Base-by-base conservation (phyloP, 2,329 filamentous ascomycete genomes). In the Cladosporium sp. region DNA sequence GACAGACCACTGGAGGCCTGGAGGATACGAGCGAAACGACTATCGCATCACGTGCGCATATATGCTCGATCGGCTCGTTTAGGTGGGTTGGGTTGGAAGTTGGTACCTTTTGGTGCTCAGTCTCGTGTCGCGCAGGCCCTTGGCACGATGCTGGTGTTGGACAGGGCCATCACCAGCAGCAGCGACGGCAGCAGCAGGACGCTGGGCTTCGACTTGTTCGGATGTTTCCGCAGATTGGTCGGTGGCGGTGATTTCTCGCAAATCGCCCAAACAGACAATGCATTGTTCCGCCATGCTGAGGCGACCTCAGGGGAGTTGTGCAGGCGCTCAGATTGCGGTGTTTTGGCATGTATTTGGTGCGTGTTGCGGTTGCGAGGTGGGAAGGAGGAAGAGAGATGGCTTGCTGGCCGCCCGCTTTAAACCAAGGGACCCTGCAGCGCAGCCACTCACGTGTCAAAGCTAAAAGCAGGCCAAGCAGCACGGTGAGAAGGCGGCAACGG, bases 191-290 rank as follows among this genome's bases (percentile, higher is more conserved):
- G 4, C 22, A 27, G 22, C 22, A 27, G 22, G 4, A 5, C 22
- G 22, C 22, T 35, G 39, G 41, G 53, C 51, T 57, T 51, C 66
- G 63, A 67, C 62, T 55, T 72, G 69, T 64, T 46, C 43, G 43
- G 32, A 18, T 16, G n/a, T 9, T 12, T 15, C 38, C 38, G 38
- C 38, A 40, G 19, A 11, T 7, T 18, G 16, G 12, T 38, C 32
- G 67, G 65, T 64, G 74, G 72, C 74, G 70, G 72, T 72, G 68
- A 72, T 74, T 72, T 73, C 76, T 69, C 76, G 78, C 71, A 85
- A 78, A 73, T 85, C 81, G 74, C 81, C 82, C 72, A 85, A 75
- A 73, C 82, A 85, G 67, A 85, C 82, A 71, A 85, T 85, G 71
- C 82, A 85, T 62, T 79, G 81, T 68, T 84, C 81, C 70, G 80